Base-by-base conservation (phyloP, 2,329 filamentous ascomycete genomes). In the Epichloe aotearoae region DNA sequence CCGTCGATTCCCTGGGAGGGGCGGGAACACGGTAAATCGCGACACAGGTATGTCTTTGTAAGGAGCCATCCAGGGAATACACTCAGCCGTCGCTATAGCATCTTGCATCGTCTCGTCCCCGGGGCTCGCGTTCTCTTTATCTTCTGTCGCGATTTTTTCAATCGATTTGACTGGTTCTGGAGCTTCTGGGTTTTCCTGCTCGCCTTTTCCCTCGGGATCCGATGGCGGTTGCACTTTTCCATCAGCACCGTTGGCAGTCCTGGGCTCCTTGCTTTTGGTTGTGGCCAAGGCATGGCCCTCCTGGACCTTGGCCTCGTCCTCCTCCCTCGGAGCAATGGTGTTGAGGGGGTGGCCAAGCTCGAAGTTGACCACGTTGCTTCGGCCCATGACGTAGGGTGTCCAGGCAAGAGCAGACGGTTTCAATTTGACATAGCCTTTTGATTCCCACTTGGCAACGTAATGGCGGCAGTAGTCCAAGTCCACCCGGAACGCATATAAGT, bases 321-420 rank as follows among this genome's bases (percentile, higher is more conserved):
- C 89, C 54, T 94, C 89, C 37, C 91, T 81, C 5, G 85, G 88
- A 12, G 91, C 91, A 50, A 97, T 87, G 1, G 91, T 86, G 56
- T 88, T 90, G 51, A 97, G 72, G 77, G 5, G 77, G 5, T 87
- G 87, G 5, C 83, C 86, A 47, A 89, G 79, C 62, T 95, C 88
- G 59, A 93, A 91, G 59, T 88, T 86, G 4, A 84, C 84, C 37
- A 85, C 80, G 57, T 86, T 90, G 64, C 80, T 84, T 55, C 88
- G 82, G 26, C 93, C 91, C 89, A 96, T 97, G 41, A 97, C 83
- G 64, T 95, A 98, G 0, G 93, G 93, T 14, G 90, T 96, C 93
- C 93, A 98, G 11, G 90, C 84, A 26, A 98, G 75, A 17, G 82
- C 82, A 43, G 84, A 81, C 0, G 86, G 80, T 57, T 93, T 86